phyloP scores from a whole-genome alignment of 371 early-diverging fungal genomes.

The Dipsacomyces acuminosporus region DNA sequence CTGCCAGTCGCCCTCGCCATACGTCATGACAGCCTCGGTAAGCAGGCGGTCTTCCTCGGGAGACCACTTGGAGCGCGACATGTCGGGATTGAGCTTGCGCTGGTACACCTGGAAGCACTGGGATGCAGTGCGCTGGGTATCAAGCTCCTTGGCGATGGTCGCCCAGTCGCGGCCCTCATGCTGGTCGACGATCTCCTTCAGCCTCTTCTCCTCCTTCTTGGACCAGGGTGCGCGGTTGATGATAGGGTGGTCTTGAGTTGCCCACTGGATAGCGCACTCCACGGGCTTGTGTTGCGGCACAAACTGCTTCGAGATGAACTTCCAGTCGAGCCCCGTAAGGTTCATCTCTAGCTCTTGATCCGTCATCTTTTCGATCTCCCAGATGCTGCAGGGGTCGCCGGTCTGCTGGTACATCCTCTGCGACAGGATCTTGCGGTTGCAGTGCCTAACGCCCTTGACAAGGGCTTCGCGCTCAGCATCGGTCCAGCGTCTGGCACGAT shows the following conservation, averaged over 20 bases:
- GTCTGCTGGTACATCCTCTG: constrained; percentile 42
- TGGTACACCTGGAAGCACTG: constrained; percentile 77
- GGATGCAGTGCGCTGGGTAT: constrained; percentile 67
- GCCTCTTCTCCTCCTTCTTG: constrained; percentile 51
- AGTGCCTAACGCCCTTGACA: constrained; percentile 46
- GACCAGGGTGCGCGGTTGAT: constrained; percentile 73
- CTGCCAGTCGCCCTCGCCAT: constrained; percentile 66
- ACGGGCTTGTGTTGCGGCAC: constrained; percentile 59
- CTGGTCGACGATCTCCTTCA: constrained; percentile 51
- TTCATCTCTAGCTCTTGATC: constrained; percentile 53
- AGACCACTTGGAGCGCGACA: constrained; percentile 56
- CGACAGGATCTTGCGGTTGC: constrained; percentile 47
- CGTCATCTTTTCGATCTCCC: constrained; percentile 50
- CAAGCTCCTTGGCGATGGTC: constrained; percentile 37
- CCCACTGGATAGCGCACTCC: constrained; percentile 80
- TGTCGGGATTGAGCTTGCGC: constrained; percentile 48
- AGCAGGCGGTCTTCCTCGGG: constrained; percentile 59
- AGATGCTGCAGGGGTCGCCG: constrained; percentile 31
- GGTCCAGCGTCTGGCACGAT: constrained; percentile 48
- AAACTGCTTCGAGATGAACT: constrained; percentile 56
- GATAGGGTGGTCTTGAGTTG: constrained; percentile 73
- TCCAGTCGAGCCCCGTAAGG: constrained; percentile 65
- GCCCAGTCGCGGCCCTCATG: constrained; percentile 41
- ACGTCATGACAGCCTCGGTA: constrained; percentile 53
- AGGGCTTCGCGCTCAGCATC: constrained; percentile 48